A percentile compares a stretch with the other conserved stretches of the same genome.
Evolutionary conservation across 73 alveolate species (phyloP).

Genomic region (Tetrahymena elliotti): DNA sequence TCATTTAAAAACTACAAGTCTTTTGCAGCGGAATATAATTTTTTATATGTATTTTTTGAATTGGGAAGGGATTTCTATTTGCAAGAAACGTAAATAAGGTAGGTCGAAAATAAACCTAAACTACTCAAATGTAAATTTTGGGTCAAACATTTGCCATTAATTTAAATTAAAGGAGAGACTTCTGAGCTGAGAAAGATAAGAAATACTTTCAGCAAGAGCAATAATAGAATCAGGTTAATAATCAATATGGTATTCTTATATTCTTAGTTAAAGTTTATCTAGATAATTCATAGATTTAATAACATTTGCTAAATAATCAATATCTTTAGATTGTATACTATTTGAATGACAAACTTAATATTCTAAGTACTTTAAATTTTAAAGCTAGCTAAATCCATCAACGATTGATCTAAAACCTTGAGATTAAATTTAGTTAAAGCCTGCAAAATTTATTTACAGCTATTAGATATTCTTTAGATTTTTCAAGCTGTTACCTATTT

Average conservation of each 20-base stretch:
- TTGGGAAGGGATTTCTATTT: neutral
- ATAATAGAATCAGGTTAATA: neutral
- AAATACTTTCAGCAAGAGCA: neutral
- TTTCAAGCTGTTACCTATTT: neutral
- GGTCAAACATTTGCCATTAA: neutral
- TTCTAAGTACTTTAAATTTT: neutral
- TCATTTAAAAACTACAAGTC: neutral
- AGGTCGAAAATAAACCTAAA: neutral
- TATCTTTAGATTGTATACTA: neutral
- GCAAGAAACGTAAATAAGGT: neutral
- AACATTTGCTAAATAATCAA: neutral
- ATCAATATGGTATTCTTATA: neutral
- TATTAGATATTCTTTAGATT: neutral
- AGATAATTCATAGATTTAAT: neutral
- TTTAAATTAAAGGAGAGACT: neutral
- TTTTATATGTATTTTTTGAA: neutral
- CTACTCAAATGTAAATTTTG: neutral
- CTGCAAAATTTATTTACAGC: neutral
- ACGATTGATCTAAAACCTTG: neutral
- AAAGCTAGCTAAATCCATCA: neutral
- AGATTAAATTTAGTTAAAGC: neutral
- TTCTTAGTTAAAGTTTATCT: neutral
- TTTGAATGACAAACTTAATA: neutral
- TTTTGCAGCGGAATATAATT: neutral
- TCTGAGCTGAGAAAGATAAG: neutral